Evolutionary conservation across 345 rosid genomes (phyloP).

Genomic region (Salix dunnii): DNA sequence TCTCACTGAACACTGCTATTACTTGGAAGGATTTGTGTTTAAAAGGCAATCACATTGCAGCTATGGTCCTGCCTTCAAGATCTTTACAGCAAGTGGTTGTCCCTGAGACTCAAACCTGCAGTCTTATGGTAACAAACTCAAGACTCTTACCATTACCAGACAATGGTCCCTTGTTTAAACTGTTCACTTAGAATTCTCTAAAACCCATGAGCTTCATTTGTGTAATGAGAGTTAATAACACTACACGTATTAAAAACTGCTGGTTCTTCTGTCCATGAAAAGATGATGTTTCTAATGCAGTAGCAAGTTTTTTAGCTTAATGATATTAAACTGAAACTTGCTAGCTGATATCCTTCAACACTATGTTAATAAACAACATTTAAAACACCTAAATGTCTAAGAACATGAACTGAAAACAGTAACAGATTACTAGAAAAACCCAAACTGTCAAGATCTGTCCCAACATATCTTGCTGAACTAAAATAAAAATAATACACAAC

Average conservation of each 20-base stretch:
- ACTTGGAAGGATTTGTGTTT: neutral
- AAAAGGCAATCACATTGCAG: neutral
- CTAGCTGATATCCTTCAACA: neutral
- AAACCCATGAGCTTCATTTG: neutral
- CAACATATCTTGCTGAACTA: neutral
- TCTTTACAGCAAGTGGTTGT: neutral
- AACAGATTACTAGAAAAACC: neutral
- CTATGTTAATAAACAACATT: neutral
- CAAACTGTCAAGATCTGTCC: neutral
- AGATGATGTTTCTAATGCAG: neutral
- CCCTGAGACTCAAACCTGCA: neutral
- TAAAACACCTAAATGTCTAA: neutral
- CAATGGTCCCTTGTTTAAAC: neutral
- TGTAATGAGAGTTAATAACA: neutral
- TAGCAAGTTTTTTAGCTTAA: neutral
- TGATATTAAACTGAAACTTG: neutral
- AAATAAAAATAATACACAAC: neutral
- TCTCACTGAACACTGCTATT: neutral
- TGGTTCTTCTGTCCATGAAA: neutral
- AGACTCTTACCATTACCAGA: neutral
- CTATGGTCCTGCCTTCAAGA: neutral
- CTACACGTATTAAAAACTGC: neutral
- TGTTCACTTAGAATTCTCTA: neutral
- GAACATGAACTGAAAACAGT: neutral
- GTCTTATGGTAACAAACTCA: neutral